Base-by-base conservation (phyloP, 2,329 filamentous ascomycete genomes). In the Alternaria sp. region DNA sequence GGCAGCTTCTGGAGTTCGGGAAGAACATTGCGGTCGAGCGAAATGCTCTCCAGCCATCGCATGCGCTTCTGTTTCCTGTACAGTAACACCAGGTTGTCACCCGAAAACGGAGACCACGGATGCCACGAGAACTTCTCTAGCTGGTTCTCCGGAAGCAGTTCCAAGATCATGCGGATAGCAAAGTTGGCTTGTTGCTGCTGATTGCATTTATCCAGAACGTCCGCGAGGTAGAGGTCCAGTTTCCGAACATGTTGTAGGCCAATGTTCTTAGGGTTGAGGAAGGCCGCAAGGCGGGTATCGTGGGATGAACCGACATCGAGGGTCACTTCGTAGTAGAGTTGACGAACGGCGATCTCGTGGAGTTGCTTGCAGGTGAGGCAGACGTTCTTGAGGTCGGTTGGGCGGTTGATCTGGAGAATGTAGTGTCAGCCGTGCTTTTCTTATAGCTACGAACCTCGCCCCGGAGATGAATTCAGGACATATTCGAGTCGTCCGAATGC, bases 101-200 rank as follows among this genome's bases (percentile, higher is more conserved):
- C 76, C 5, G 79, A 80, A 62, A 84, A 84, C 1, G 79, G 75
- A 47, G 77, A 76, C 82, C 82, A 84, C 16, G 81, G 81, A 69
- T 82, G 81, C 82, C 82, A 84, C 61, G 79, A 81, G 72, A 84
- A 83, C 61, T 81, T 80, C 61, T 84, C 81, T 24, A 84, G 73
- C 36, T 80, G 80, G 61, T 84, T 78, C 52, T 83, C 80, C 1
- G 82, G 82, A 36, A 84, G 67, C 62, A 83, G 78, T 61, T 84
- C 82, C 18, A 84, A 59, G 18, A 84, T 77, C 79, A 84, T 81
- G 44, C 82, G 79, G 20, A 81, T 80, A 0, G 81, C 80, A 54
- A 84, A 82, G 54, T 82, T 76, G 39, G 81, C 82, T 62, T 82
- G 81, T 55, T 80, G 76, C 53, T 80, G 61, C 67, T 80, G 78